Base-by-base conservation (phyloP, 139 green algal species). In the Micractinium sp. region DNA sequence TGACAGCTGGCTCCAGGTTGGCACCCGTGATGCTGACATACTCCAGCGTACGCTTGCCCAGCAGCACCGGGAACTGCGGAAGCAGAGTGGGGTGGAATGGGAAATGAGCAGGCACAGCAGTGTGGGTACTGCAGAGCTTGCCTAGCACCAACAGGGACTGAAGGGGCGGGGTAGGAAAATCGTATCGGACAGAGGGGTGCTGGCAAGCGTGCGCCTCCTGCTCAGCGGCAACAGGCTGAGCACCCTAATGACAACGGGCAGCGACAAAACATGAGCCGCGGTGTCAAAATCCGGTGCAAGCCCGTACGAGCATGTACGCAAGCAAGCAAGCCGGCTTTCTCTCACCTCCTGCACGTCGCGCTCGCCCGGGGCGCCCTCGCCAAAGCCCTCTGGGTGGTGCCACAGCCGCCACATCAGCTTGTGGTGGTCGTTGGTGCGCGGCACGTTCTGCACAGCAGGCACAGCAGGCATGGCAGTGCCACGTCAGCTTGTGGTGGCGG, bases 381-480 rank as follows among this genome's bases (percentile, higher is more conserved):
- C 36, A 35, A 53, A 53, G 39, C 81, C 81, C 20, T 36, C 1
- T 3, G 81, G 81, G 23, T 56, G 29, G 60, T n/a, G 27, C 66
- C 83, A 87, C 38, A 87, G 83, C 25, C 47, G 29, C 83, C 83
- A 87, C 66, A 87, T 67, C 63, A 87, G 67, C 39, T 87, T 87
- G 83, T 87, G 83, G 9, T 41, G 41, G 83, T 87, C 41, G 18
- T 27, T 27, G 29, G 27, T 25, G 39, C 67, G 67, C 27, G 83
- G 83, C 83, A 69, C 2, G 67, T 87, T 87, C 83, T 87, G 83
- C 67, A 86, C 36, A 29, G 74, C 29, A 73, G 66, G 66, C 66
- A n/a, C 67, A 76, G 67, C 67, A 29, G 29, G 73, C 73, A 79
- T 41, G 73, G 22, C 73, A 79, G 25, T n/a, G 25, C 25, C 67